Percentiles rank a stretch among this genome's conserved stretches.
Evolutionary conservation across 2,329 filamentous ascomycete species (phyloP).

Genomic region (Tolypocladium cylindrosporum): DNA sequence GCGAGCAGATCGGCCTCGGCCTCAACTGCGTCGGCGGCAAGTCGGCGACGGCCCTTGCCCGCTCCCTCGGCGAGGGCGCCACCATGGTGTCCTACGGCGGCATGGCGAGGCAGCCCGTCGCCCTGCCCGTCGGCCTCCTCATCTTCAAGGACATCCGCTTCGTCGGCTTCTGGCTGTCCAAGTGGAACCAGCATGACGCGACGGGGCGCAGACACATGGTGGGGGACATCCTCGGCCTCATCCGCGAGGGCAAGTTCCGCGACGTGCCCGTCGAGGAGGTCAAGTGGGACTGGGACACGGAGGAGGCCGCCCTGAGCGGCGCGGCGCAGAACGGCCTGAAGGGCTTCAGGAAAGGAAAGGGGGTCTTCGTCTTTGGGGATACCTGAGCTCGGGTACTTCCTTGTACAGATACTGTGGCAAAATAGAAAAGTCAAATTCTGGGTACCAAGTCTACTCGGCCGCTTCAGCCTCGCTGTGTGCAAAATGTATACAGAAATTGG

Average conservation of each 20-base stretch:
- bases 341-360: slow-evolving; percentile 81
- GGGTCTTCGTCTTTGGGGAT: slow-evolving; percentile 71
- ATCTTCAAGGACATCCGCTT: slow-evolving; percentile 92
- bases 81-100: slow-evolving; percentile 90
- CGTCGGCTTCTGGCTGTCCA: slow-evolving; percentile 89
- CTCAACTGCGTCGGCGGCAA: slow-evolving; percentile 94
- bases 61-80: slow-evolving; percentile 56
- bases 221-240: slow-evolving; percentile 72
- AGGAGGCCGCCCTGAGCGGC: slow-evolving; percentile 54
- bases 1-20: slow-evolving; percentile 64
- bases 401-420: background rate
- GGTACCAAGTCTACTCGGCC: background rate
- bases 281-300: slow-evolving; percentile 73
- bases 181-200: slow-evolving; percentile 71
- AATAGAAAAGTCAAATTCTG: background rate
- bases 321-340: slow-evolving; percentile 76
- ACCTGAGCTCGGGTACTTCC: slow-evolving; percentile 25
- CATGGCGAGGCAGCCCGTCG: slow-evolving; percentile 82
- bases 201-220: slow-evolving; percentile 69
- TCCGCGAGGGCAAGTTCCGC: slow-evolving; percentile 64
- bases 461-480: background rate
- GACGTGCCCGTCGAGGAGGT: slow-evolving; percentile 78
- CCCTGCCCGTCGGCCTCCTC: slow-evolving; percentile 69
- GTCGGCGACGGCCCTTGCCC: slow-evolving; percentile 67
- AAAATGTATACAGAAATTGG: too few species aligned